phyloP scores from a whole-genome alignment of 2,329 filamentous ascomycete genomes.

The Fusarium hostae region DNA sequence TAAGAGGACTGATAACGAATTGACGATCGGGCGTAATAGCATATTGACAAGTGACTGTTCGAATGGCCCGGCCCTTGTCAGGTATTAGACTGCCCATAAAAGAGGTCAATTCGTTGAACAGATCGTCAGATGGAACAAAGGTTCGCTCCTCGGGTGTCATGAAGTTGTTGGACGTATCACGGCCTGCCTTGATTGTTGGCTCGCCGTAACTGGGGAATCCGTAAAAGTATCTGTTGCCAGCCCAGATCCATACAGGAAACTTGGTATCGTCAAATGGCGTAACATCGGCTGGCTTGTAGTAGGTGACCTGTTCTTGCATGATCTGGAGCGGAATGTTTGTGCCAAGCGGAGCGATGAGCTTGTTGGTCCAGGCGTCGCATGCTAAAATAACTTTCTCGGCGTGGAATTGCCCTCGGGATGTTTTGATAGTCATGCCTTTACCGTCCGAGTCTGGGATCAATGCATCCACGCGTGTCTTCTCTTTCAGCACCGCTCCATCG shows the following conservation, averaged over 20 bases:
- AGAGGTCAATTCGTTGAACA: conserved; percentile 3
- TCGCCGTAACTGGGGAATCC: conserved; percentile 32
- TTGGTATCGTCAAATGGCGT: conserved; percentile 3
- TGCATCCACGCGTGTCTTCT: conserved; percentile 10
- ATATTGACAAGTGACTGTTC: conserved; percentile 45
- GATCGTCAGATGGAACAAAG: conserved; percentile 13
- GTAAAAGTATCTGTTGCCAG: conserved; percentile 11
- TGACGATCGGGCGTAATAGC: conserved; percentile 41
- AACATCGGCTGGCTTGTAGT: conserved; percentile 27
- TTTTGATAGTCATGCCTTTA: conserved; percentile 17
- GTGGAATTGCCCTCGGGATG: conserved; percentile 9
- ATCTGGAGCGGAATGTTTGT: conserved; percentile 25
- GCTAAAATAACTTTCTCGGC: conserved; percentile 27
- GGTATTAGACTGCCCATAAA: conserved; percentile 29
- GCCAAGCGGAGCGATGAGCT: conserved; percentile 20
- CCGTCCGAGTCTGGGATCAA: neutral
- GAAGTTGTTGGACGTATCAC: conserved; percentile 26
- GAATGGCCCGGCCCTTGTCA: conserved; percentile 12
- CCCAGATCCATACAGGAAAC: conserved; percentile 38
- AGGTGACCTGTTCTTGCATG: conserved; percentile 41
- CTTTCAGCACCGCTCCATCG: conserved; percentile 20
- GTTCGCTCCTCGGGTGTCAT: conserved; percentile 30
- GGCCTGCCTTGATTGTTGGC: conserved; percentile 32
- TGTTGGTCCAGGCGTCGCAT: conserved; percentile 33
- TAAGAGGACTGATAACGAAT: conserved; percentile 37